Evolutionary conservation across 2,329 filamentous ascomycete species (phyloP).

Genomic region (Apiospora sp.): DNA sequence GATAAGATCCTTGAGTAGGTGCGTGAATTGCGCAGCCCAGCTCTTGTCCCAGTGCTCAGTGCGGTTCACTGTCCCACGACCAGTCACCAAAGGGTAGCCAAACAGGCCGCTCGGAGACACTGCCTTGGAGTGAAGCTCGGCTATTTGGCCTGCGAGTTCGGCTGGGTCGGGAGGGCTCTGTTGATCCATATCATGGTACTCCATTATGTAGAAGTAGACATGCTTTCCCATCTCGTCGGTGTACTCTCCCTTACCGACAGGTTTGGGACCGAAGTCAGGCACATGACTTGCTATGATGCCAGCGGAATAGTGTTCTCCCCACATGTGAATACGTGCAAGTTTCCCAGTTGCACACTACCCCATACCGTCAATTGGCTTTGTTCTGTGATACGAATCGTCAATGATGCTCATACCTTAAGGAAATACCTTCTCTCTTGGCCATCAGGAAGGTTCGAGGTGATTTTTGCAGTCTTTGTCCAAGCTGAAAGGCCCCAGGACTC

Average conservation of each 20-base stretch:
- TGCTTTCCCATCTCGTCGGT: conserved; percentile 29
- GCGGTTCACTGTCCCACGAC: neutral
- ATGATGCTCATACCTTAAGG: no score
- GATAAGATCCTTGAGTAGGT: neutral
- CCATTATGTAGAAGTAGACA: conserved; percentile 38
- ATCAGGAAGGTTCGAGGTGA: no score
- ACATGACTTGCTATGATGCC: conserved; percentile 28
- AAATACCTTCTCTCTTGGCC: no score
- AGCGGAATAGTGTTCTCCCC: conserved; percentile 18
- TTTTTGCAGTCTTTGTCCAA: no score
- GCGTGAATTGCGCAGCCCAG: neutral
- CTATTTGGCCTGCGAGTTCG: neutral
- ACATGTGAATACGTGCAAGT: neutral
- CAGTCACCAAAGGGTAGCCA: neutral
- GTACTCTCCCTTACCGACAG: conserved; percentile 36
- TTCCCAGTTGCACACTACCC: conserved; percentile 5
- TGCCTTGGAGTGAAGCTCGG: conserved; percentile 36
- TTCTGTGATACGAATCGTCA: no score
- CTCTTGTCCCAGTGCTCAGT: neutral
- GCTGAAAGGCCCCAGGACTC: no score
- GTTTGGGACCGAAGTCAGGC: conserved; percentile 37
- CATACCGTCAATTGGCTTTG: no score
- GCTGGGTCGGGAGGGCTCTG: conserved; percentile 34
- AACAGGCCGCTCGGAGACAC: neutral
- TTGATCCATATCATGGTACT: conserved; percentile 43